Base-by-base conservation (phyloP, 1,139 yeast species). In the Wickerhamiella infanticola region DNA sequence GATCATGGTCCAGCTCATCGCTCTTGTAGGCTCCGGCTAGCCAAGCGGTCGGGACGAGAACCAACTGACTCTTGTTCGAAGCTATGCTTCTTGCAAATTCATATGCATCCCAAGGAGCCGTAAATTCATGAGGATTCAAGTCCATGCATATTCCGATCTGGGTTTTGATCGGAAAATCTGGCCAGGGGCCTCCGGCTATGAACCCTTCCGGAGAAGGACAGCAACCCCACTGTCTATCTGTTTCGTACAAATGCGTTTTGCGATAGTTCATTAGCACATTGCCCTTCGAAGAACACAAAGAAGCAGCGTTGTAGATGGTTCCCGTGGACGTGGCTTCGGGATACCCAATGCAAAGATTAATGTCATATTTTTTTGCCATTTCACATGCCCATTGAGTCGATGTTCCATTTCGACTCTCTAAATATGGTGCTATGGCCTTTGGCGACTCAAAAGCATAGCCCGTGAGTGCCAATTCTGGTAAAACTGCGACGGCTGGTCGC, bases 121-220 rank as follows among this genome's bases (percentile, higher is more conserved):
- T 69, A 59, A 86, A 88, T 58, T 81, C 72, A 60, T 83, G 81
- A 0, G 96, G 95, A 59, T 84, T 86, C 51, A 88, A 63, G 61
- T 86, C 97, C 97, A 86, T 88, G 60, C 96, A 88, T n/a, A 88
- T 85, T 0, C 95, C 96, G 48, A 86, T 69, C 40, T 77, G 73
- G 0, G 81, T 65, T 9, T 61, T 52, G 5, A 49, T 39, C 41
- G 43, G 43, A 9, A 52, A 24, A 7, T 39, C 42, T 7, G 41
- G 33, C 40, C 48, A 42, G 2, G 45, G 43, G 1, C 48, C 48
- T 4, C 35, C 18, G 18, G 35, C 45, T 27, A 33, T 13, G 24
- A 48, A 45, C n/a, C 44, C 49, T 40, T 40, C 29, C 0, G 83
- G 81, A 42, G 81, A 80, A 58, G 84, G 94, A 2, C 60, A 55